Base-by-base conservation (phyloP, 73 alveolate species). In the Tetrahymena thermophila region DNA sequence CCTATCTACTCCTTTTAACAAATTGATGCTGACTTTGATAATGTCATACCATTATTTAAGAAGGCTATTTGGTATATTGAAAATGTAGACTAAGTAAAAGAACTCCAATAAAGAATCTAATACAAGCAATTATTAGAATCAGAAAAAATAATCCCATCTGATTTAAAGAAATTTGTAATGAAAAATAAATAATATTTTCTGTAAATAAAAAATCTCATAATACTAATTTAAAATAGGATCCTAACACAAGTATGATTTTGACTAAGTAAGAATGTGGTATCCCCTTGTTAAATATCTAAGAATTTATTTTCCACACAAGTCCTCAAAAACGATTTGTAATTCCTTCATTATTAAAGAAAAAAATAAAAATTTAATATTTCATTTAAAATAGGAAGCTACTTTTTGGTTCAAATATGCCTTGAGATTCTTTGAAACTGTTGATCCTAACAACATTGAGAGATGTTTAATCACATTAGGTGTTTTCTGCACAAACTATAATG, bases 401-500 rank as follows among this genome's bases (percentile, higher is more conserved):
- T 94, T 94, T 44, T 94, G 96, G 96, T 94, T 94, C 38, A 94
- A 94, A 42, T 84, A 85, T 43, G 93, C 96, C 0, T 40, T 94
- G 43, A 94, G 85, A 17, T 94, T 84, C 93, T 94, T 57, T 42
- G 96, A 94, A 38, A 93, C 28, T 23, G 93, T 85, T 17, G 96
- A 94, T 40, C 95, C 96, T 40, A 57, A 94, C 35, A 94, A 94
- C 85, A 94, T 94, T 85, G 96, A 94, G 31, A 94, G 96, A 85
- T 94, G 95, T 31, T 56, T 84, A n/a, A 43, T 94, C 42, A 85
- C 93, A 13, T 84, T 94, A 25, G 96, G 95, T 28, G 93, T 94
- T 71, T 43, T 42, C 35, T 94, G 96, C 43, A 85, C 94, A 38
- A 94, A 71, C 42, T 71, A 28, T 31, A 71, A 71, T 31, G 89